Base-by-base conservation (phyloP, 306 rosid species). In the Acacia melanoxylon region DNA sequence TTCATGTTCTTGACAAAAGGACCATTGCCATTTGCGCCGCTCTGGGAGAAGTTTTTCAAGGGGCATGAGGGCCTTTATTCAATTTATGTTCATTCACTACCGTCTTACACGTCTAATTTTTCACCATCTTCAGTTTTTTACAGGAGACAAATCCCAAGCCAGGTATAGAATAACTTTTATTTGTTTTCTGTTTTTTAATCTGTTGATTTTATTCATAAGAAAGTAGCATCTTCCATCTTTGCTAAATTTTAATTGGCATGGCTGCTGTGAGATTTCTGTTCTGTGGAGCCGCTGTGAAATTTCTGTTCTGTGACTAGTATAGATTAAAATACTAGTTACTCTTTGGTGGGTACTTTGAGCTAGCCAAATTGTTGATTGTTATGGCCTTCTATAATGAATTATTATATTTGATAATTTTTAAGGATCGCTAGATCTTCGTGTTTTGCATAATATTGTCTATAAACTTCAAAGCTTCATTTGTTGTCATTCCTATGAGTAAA, bases 1-100 rank as follows among this genome's bases (percentile, higher is more conserved):
- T 96, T 96, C 88, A 96, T 96, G 99, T 96, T 93, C 89, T 91
- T 96, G 90, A 91, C 97, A 2, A 96, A 93, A 80, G 99, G 99
- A 65, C 98, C 94, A 12, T 84, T 96, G 93, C 99, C 99, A 1
- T 82, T 96, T 92, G 94, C 91, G 14, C 98, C 93, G 61, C 93
- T 96, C 42, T 96, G 99, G 99, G 94, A 96, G 87, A 90, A 85
- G 75, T 96, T 96, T 81, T 92, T 93, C 73, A 77, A 84, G 51
- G 99, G 97, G 71, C 87, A 93, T 15, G 87, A 85, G 48, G 83
- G 58, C 49, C 89, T 86, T 73, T 93, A 90, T 85, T 91, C 98
- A 3, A 93, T 96, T 58, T 93, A 93, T 85, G 78, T 92, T 70
- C 99, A 96, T 88, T 83, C 98, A 13, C 6, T 90, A 85, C 99